phyloP scores from a whole-genome alignment of 768 basidiomycete species.

The Hemileccinum impolitum region DNA sequence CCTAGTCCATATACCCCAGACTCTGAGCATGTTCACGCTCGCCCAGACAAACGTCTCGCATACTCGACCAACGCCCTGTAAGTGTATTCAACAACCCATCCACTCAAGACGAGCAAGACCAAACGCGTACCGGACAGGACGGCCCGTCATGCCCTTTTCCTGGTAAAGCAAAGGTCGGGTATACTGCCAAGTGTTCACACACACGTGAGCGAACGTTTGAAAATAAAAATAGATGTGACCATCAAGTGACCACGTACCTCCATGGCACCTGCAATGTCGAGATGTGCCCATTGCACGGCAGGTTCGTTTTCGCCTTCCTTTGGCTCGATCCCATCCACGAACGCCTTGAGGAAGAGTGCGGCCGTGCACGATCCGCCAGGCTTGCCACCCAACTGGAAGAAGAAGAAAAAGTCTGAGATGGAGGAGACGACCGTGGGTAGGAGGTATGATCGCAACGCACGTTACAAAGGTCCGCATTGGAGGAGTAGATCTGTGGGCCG shows the following conservation, averaged over 20 bases:
- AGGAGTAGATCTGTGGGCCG: constrained; percentile 68
- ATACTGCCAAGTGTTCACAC: constrained; percentile 31
- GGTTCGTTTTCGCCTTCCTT: constrained; percentile 52
- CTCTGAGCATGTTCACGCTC: constrained; percentile 12
- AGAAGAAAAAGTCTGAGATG: constrained; percentile 1
- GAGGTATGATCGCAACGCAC: constrained; percentile 1
- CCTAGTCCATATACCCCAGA: background rate
- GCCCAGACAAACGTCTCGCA: constrained; percentile 24
- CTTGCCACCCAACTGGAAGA: constrained; percentile 61
- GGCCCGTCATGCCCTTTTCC: constrained; percentile 75
- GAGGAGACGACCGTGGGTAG: background rate
- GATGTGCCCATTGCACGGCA: constrained; percentile 76
- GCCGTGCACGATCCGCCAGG: constrained; percentile 76
- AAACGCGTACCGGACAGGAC: constrained; percentile 64
- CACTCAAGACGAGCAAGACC: background rate
- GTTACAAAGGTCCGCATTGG: constrained; percentile 82
- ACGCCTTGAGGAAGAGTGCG: constrained; percentile 82
- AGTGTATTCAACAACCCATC: too few species aligned
- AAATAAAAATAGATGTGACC: background rate
- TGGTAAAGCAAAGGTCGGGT: constrained; percentile 58
- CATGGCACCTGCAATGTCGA: constrained; percentile 84
- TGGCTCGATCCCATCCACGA: constrained; percentile 70
- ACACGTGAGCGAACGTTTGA: background rate
- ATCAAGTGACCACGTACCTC: constrained; percentile 43
- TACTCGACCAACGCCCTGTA: constrained; percentile 34